Conservation (phyloP, 75 land plant genomes). For the Selaginella tamariscina region DNA sequence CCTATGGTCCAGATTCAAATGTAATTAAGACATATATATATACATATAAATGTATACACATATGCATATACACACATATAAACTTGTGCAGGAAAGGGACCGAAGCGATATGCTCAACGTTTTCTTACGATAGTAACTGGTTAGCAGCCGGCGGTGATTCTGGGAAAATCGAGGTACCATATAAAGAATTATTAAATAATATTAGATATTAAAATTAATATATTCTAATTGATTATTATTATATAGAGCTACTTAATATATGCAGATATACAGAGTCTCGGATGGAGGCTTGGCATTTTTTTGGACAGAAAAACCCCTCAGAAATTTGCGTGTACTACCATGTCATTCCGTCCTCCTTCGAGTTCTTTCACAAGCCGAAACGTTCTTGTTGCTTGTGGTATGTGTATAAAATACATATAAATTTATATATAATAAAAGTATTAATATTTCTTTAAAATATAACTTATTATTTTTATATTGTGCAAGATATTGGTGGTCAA, state of each 20-base stretch:
- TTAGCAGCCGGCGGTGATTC: constrained; percentile 14
- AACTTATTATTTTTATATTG: too few species aligned
- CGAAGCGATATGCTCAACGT: constrained; percentile 17
- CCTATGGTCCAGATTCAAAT: background rate
- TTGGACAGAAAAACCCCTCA: constrained; percentile 16
- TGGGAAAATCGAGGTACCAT: constrained; percentile 24
- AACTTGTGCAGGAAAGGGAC: constrained; percentile 12
- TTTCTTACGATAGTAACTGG: constrained; percentile 23
- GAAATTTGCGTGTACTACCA: constrained; percentile 15
- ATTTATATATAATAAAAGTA: too few species aligned
- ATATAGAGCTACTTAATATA: too few species aligned
- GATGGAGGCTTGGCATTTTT: constrained; percentile 16
- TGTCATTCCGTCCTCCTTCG: constrained; percentile 22
- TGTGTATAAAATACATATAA: background rate
- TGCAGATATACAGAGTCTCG: constrained; percentile 24
- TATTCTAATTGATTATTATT: too few species aligned
- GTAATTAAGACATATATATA: too few species aligned
- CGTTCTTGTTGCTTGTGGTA: constrained; percentile 25
- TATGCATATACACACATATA: too few species aligned
- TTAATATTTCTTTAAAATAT: too few species aligned
- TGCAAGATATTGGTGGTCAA: constrained; percentile 24
- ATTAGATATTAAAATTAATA: too few species aligned
- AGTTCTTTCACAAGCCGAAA: constrained; percentile 14
- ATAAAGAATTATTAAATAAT: too few species aligned
- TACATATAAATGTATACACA: too few species aligned